These are phyloP conservation scores for Penicillium arizonense DNA, from an alignment of 495 filamentous ascomycete genomes.

Conservation along the genomic window DNA sequence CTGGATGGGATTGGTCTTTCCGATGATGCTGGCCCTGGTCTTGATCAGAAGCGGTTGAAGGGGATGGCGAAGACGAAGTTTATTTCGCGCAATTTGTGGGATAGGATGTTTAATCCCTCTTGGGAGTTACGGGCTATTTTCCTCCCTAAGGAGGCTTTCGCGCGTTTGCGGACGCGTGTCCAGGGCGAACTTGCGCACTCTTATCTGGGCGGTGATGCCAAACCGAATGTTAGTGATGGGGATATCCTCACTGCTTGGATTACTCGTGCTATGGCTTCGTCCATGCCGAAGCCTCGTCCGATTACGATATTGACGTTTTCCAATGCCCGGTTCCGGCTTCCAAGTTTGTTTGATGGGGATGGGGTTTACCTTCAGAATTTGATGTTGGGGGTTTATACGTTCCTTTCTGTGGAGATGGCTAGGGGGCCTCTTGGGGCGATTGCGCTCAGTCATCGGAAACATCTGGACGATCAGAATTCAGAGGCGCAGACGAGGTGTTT, in stretches of 20 bases:
- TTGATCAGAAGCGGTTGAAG: constrained; percentile 4
- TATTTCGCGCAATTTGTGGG: constrained; percentile 12
- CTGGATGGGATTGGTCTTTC: background rate
- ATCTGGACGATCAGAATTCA: constrained; percentile 11
- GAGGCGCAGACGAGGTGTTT: constrained; percentile 9
- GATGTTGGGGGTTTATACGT: constrained; percentile 15
- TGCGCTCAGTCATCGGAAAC: constrained; percentile 13
- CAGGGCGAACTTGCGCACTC: background rate
- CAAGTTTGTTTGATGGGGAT: constrained; percentile 1
- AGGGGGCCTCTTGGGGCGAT: constrained; percentile 6
- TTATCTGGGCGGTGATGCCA: background rate
- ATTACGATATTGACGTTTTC: constrained; percentile 13
- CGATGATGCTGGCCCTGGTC: background rate
- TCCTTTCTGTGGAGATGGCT: constrained; percentile 8
- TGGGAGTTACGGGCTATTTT: constrained; percentile 9
- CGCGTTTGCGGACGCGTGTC: background rate
- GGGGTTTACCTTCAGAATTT: constrained; percentile 20
- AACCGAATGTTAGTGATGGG: constrained; percentile 11
- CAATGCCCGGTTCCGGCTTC: constrained; percentile 11
- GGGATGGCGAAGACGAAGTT: constrained; percentile 6
- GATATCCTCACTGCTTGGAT: constrained; percentile 19
- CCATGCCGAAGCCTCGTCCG: constrained; percentile 6
- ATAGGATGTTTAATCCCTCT: constrained; percentile 5
- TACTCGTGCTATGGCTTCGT: constrained; percentile 3
- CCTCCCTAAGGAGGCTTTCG: constrained; percentile 4